Conservation (phyloP, 106 monocot genomes). For the Allium cepa region DNA sequence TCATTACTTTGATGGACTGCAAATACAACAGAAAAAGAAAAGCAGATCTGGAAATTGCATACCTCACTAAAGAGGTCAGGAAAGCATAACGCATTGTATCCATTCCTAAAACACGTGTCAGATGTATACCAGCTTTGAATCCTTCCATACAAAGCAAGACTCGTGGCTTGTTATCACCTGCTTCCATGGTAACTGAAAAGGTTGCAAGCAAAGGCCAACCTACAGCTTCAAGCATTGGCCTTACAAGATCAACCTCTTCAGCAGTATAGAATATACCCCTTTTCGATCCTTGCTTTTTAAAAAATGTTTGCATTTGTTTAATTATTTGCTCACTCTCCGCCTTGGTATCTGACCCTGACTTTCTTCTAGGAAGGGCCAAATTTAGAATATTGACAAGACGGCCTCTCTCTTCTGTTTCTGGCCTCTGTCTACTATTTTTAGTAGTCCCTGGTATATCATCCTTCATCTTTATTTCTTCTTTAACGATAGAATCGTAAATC, state of each 20-base stretch:
- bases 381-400: conserved; percentile 81
- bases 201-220: conserved; percentile 97
- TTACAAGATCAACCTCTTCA: conserved; percentile 82
- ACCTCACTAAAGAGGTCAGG: conserved; percentile 89
- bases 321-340: conserved; percentile 66
- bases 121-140: conserved; percentile 79
- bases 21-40: neutral
- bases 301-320: conserved; percentile 76
- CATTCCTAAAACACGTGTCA: conserved; percentile 85
- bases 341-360: conserved; percentile 65
- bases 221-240: conserved; percentile 97
- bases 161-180: conserved; percentile 77
- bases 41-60: conserved; percentile 1
- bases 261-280: conserved; percentile 80
- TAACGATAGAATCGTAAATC: conserved; percentile 89
- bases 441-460: conserved; percentile 25
- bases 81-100: conserved; percentile 99
- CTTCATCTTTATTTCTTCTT: conserved; percentile 96
- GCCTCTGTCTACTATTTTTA: conserved; percentile 38
- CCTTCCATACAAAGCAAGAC: conserved; percentile 96
- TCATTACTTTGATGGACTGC: neutral
- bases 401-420: conserved; percentile 64
- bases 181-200: conserved; percentile 96
- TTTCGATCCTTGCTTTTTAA: conserved; percentile 79
- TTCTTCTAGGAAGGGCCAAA: conserved; percentile 79